A percentile compares a stretch with the other conserved stretches of the same genome.
Evolutionary conservation across 2,329 filamentous ascomycete genomes (phyloP).

Genomic region (Penicillium sp.): DNA sequence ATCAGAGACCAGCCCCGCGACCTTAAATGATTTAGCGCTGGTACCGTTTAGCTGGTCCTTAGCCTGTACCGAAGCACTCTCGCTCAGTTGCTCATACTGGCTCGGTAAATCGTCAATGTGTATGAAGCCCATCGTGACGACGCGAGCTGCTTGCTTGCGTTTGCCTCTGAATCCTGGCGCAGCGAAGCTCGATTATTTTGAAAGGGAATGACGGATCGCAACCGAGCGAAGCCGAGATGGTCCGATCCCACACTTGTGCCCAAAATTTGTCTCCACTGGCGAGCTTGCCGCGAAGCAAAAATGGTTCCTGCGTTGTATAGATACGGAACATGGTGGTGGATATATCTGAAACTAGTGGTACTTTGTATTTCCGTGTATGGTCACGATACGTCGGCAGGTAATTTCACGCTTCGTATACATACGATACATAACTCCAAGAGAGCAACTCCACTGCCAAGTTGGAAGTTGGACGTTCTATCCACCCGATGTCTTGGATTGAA

Average conservation of each 20-base stretch:
- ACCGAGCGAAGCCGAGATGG: constrained; percentile 18
- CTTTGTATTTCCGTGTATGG: not conserved
- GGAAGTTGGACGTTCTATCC: not conserved
- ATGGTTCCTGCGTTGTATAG: constrained; percentile 1
- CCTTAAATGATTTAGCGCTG: constrained; percentile 35
- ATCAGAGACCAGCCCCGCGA: constrained; percentile 37
- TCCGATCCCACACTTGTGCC: constrained; percentile 24
- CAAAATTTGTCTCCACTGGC: constrained; percentile 20
- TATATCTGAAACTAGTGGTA: constrained; percentile 7
- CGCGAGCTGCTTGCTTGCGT: constrained; percentile 6
- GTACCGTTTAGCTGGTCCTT: constrained; percentile 15
- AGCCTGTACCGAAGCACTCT: not conserved
- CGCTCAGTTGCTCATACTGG: constrained; percentile 2
- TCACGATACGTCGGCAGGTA: not conserved
- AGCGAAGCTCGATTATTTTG: constrained; percentile 13
- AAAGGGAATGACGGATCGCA: constrained; percentile 14
- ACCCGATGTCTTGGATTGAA: constrained; percentile 6
- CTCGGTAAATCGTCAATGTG: constrained; percentile 23
- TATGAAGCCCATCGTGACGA: constrained; percentile 28
- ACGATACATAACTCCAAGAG: not conserved
- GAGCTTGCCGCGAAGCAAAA: constrained; percentile 19
- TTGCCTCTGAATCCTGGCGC: constrained; percentile 14
- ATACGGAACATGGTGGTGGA: constrained; percentile 10
- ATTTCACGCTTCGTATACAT: not conserved
- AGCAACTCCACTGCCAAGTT: not conserved